Base-by-base conservation (phyloP, 371 early-diverging fungal genomes). In the Dinochytrium kinnereticum region DNA sequence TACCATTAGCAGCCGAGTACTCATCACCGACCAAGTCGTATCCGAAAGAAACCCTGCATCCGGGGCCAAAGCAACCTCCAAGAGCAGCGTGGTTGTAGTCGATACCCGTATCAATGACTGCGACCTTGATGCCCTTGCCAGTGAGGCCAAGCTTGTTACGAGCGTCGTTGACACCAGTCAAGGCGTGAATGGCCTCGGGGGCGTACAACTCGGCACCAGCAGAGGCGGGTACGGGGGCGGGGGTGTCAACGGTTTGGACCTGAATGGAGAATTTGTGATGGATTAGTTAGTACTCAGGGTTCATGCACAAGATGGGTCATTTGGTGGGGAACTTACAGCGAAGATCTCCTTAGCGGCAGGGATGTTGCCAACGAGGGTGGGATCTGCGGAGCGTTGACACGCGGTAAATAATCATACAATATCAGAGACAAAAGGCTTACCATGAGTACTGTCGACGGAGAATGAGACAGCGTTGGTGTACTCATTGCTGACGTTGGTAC, bases 21-120 rank as follows among this genome's bases (percentile, higher is more conserved):
- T 3, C 24, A 64, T 82, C 80, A 31, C 82, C 82, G 51, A 77
- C 78, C 31, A 92, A 79, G 71, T 92, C 91, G 38, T 81, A 80
- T 34, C 91, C 92, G 38, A 17, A 19, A 30, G n/a, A 15, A 36
- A 92, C 87, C 73, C 88, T 89, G 74, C 76, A 90, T 1, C 86
- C 87, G 28, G 76, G 64, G 5, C 92, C 92, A 68, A 90, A 90
- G 57, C 91, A 84, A 17, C 90, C 91, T 26, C 91, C 91, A 64
- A 92, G 79, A 5, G 91, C 90, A 50, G 91, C 90, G 75, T 91
- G 91, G 15, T 82, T 84, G 77, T 89, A 92, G 77, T 91, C 90
- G 33, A 91, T 81, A 28, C 90, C 88, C 7, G 84, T 79, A 72
- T 87, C 88, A 33, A 89, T 83, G 28, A 64, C 10, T 10, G 34